phyloP scores from a whole-genome alignment of 257 asterid genomes.

The Lycium ferocissimum region DNA sequence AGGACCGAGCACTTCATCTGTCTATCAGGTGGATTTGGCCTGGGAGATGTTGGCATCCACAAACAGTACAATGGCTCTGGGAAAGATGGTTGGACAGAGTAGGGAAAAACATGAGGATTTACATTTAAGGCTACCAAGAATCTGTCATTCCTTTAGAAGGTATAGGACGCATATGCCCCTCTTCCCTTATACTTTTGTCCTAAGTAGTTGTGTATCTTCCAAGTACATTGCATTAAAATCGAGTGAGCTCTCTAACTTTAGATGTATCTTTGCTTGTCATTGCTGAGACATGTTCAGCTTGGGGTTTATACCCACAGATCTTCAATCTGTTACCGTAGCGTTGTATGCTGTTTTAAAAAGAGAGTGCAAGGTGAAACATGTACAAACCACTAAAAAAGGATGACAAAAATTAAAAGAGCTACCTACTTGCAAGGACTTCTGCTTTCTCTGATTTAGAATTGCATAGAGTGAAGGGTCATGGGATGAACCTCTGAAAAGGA shows the following conservation, averaged over 20 bases:
- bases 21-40: conserved; percentile 60
- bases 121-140: conserved; percentile 39
- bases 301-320: not conserved
- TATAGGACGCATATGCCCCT: conserved; percentile 38
- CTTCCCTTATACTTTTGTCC: not conserved
- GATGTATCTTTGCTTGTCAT: conserved; percentile 8
- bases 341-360: not conserved
- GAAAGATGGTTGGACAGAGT: conserved; percentile 62
- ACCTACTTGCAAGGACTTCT: not conserved
- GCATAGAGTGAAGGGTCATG: not conserved
- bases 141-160: conserved; percentile 52
- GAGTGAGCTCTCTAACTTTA: not conserved
- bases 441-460: not conserved
- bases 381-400: conserved; percentile 11
- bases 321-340: not conserved
- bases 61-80: conserved; percentile 68
- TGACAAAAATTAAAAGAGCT: not conserved
- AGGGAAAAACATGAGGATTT: conserved; percentile 31
- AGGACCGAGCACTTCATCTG: conserved; percentile 49
- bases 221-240: conserved; percentile 24
- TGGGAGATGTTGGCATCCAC: conserved; percentile 82
- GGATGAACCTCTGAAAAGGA: not conserved
- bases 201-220: not conserved
- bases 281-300: not conserved
- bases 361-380: conserved; percentile 12